Percentiles rank a stretch among this genome's conserved stretches.
Conservation (phyloP, 306 rosid species). For the Echinosophora koreensis region DNA sequence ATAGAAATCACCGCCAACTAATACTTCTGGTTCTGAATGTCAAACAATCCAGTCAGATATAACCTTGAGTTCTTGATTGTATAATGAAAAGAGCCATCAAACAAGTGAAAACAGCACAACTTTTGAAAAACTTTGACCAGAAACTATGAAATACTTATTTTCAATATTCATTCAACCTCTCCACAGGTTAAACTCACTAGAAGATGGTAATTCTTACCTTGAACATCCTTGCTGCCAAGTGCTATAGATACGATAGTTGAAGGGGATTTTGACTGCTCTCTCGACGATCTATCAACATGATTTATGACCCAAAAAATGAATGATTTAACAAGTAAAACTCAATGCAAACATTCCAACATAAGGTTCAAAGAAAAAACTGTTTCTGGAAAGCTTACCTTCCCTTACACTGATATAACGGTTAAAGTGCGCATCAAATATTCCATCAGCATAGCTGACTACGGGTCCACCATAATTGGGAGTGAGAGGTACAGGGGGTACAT, state of each 20-base stretch:
- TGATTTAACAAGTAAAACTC: background rate
- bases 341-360: constrained; percentile 21
- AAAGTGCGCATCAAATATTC: constrained; percentile 77
- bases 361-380: background rate
- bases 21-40: constrained; percentile 73
- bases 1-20: constrained; percentile 86
- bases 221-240: constrained; percentile 63
- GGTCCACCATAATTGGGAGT: constrained; percentile 88
- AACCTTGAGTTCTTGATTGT: constrained; percentile 22
- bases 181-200: background rate
- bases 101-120: constrained; percentile 15
- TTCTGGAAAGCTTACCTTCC: constrained; percentile 68
- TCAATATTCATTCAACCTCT: constrained; percentile 21
- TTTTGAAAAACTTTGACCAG: constrained; percentile 10
- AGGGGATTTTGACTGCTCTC: constrained; percentile 68
- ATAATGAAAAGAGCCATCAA: constrained; percentile 27
- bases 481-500: constrained; percentile 66
- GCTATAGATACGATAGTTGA: constrained; percentile 73
- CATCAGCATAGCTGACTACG: constrained; percentile 84
- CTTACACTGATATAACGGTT: constrained; percentile 76
- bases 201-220: constrained; percentile 63
- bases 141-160: constrained; percentile 2
- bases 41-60: constrained; percentile 34
- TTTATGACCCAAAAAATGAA: constrained; percentile 19
- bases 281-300: constrained; percentile 69